phyloP scores from a whole-genome alignment of 805 yeast species.

The Limtongia smithiae region DNA sequence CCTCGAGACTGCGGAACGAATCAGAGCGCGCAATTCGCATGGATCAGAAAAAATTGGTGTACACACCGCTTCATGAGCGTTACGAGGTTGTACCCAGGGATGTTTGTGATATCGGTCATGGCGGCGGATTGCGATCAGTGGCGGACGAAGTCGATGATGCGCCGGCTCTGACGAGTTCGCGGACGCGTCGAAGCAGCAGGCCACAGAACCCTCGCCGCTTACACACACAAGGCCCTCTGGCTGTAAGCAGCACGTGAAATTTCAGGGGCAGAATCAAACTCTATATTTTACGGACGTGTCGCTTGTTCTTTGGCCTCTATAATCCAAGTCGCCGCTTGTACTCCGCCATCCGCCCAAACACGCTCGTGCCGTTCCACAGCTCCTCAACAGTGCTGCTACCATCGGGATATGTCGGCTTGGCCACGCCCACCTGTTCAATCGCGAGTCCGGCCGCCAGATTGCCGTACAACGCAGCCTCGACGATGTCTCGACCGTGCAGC shows the following conservation, averaged over 20 bases:
- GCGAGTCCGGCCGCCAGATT: slow-evolving; percentile 75
- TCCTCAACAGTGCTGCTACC: slow-evolving; percentile 34
- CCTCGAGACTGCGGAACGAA: slow-evolving; percentile 58
- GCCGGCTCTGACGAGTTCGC: not conserved
- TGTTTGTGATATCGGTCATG: slow-evolving; percentile 24
- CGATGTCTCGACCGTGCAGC: slow-evolving; percentile 42
- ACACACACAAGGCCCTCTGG: not conserved
- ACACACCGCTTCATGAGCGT: slow-evolving; percentile 66
- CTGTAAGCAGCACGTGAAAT: not conserved
- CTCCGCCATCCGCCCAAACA: slow-evolving; percentile 8
- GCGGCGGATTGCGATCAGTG: not conserved
- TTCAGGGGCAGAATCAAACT: not conserved
- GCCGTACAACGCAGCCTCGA: slow-evolving; percentile 57
- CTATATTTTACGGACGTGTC: too few relatives aligned
- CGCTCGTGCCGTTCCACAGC: slow-evolving; percentile 57
- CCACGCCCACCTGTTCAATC: slow-evolving; percentile 74
- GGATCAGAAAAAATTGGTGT: not conserved
- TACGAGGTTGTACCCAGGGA: slow-evolving; percentile 74
- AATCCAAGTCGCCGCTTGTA: slow-evolving; percentile 14
- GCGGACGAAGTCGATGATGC: too few relatives aligned
- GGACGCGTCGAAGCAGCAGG: not conserved
- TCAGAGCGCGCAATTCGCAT: not conserved
- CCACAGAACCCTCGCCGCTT: too few relatives aligned
- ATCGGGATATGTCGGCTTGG: slow-evolving; percentile 28
- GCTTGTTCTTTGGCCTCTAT: not conserved